phyloP scores from a whole-genome alignment of 2,329 filamentous ascomycete species.

The Diplodia scrobiculata region DNA sequence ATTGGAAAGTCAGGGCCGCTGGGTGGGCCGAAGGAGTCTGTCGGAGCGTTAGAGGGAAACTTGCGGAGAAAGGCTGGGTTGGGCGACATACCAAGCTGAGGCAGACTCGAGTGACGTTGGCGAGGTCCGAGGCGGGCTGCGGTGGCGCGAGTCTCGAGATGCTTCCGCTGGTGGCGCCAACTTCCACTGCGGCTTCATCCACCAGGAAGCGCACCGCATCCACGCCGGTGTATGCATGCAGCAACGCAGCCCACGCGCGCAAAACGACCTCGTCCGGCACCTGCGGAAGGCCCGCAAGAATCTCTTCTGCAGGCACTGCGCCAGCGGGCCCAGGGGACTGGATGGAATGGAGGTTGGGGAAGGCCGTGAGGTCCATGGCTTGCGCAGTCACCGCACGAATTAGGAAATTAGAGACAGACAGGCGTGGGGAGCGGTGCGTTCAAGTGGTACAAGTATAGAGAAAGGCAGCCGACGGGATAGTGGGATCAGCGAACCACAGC shows the following conservation, averaged over 20 bases:
- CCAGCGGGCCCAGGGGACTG: not conserved
- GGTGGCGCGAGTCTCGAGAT: constrained; percentile 24
- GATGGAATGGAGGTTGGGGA: constrained; percentile 23
- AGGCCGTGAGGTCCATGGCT: constrained; percentile 26
- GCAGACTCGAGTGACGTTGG: constrained; percentile 28
- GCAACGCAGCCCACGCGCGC: constrained; percentile 31
- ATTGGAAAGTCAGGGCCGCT: constrained; percentile 21
- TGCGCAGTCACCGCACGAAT: constrained; percentile 16
- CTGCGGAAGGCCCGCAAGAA: constrained; percentile 12
- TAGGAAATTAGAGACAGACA: constrained; percentile 24
- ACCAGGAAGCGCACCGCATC: constrained; percentile 30
- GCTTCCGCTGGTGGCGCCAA: constrained; percentile 20
- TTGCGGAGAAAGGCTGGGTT: not conserved
- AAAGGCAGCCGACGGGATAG: constrained; percentile 14
- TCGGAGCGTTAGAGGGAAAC: constrained; percentile 2
- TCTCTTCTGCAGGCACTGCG: constrained; percentile 9
- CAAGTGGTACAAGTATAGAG: constrained; percentile 26
- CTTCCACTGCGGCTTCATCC: constrained; percentile 26
- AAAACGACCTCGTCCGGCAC: constrained; percentile 30
- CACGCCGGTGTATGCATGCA: constrained; percentile 30
- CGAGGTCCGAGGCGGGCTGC: constrained; percentile 4
- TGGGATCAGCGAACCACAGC: constrained; percentile 13
- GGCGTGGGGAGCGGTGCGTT: not conserved
- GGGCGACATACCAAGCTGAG: constrained; percentile 22
- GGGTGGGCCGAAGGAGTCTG: constrained; percentile 14